These are phyloP conservation scores for Teratosphaeria epicoccoides DNA, from an alignment of 2,329 filamentous ascomycete species.

Conservation along the genomic window DNA sequence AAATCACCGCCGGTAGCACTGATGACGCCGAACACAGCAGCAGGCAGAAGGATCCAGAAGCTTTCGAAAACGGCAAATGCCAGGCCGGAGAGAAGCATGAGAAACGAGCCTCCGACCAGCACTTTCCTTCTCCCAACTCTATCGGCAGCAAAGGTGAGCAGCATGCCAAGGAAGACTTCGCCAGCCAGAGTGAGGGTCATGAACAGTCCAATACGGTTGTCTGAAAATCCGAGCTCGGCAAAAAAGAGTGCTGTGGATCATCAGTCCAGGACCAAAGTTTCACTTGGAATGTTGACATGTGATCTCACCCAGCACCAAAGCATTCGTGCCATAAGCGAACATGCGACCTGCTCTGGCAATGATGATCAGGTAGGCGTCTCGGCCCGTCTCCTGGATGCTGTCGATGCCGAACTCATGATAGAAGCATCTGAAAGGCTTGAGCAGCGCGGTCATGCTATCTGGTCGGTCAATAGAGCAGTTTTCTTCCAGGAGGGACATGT, in stretches of 20 bases:
- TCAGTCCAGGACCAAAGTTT: no score
- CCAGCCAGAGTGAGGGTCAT: slow-evolving; percentile 25
- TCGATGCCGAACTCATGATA: slow-evolving; percentile 24
- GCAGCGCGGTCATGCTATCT: neutral
- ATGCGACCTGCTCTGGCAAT: slow-evolving; percentile 32
- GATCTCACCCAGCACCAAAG: slow-evolving; percentile 19
- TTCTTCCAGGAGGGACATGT: neutral
- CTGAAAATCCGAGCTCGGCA: slow-evolving; percentile 23
- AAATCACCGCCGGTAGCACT: slow-evolving; percentile 48
- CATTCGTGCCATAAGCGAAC: slow-evolving; percentile 24
- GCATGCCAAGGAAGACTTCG: slow-evolving; percentile 26
- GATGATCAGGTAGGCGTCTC: slow-evolving; percentile 46
- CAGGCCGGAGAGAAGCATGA: slow-evolving; percentile 24
- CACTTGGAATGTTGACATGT: no score
- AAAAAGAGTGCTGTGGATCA: slow-evolving; percentile 22
- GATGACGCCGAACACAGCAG: slow-evolving; percentile 24
- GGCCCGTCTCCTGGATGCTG: slow-evolving; percentile 22
- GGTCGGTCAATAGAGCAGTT: neutral
- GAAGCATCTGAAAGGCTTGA: slow-evolving; percentile 16
- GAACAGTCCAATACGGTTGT: slow-evolving; percentile 25
- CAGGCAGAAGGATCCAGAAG: slow-evolving; percentile 25
- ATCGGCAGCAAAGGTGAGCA: slow-evolving; percentile 25
- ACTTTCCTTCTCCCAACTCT: slow-evolving; percentile 24
- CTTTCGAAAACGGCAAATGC: slow-evolving; percentile 23
- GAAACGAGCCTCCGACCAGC: slow-evolving; percentile 19